Base-by-base conservation (phyloP, 2,329 filamentous ascomycete species). In the Lasiodiplodia sp. region DNA sequence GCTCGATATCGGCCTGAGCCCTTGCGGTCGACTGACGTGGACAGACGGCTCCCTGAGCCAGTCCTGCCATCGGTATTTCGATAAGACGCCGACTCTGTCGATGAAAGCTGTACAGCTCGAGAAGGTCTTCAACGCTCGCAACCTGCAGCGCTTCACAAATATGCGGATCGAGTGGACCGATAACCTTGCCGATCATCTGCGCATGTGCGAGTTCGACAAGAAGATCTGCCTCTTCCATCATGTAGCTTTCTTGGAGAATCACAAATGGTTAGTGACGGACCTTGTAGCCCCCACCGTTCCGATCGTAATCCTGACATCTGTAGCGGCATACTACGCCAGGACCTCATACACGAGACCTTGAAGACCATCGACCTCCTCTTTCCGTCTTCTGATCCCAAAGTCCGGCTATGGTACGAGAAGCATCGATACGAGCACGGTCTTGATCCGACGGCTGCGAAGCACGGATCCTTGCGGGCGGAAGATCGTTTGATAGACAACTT, bases 181-280 rank as follows among this genome's bases (percentile, higher is more conserved):
- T 31, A 83, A 84, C 57, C 70, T 84, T 2, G 72, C 77, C 0
- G 80, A 83, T 67, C 83, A 84, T 70, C 74, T 84, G 3, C 76
- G 75, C 1, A 63, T 84, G 28, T 74, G 72, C 0, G 78, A 82
- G 14, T 77, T 80, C 23, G 81, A 83, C 52, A 79, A 72, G 0
- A 79, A 72, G 5, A 71, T 84, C 0, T 71, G 74, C 12, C 72
- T 85, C 0, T 84, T 84, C 53, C 79, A 83, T 66, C 77, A 82
- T 67, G 79, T 75, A 0, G 78, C 78, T 0, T 81, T 83, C 52
- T 71, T 83, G 12, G 70, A 77, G 52, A 69, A 71, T 18, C 76
- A 79, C 66, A 49, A 71, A 68, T 68, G 55, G 69, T 52, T 70
- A 58, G 65, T 37, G 49, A 10, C 16, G n/a, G 12, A 16, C 12